These are phyloP conservation scores for Cyathus striatus DNA, from an alignment of 768 basidiomycete genomes.

Conservation along the genomic window DNA sequence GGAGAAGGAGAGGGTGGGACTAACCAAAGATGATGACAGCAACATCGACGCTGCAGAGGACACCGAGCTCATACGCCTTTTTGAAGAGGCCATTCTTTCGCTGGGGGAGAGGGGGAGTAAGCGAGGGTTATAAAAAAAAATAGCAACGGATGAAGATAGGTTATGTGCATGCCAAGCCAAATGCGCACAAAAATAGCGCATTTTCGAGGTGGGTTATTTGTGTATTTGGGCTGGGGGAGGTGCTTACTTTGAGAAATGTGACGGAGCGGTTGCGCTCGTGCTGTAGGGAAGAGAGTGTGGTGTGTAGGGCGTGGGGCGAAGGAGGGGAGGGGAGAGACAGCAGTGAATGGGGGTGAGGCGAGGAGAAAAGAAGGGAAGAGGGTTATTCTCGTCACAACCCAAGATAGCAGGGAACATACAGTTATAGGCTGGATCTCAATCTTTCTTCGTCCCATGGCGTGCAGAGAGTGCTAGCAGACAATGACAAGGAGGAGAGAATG, in stretches of 20 bases:
- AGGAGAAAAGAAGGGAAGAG: conserved; percentile 6
- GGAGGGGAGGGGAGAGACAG: background rate
- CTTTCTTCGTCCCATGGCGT: conserved; percentile 58
- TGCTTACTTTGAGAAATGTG: conserved; percentile 80
- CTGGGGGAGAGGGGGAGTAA: conserved; percentile 30
- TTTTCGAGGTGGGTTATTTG: conserved; percentile 26
- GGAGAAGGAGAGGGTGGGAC: conserved; percentile 3
- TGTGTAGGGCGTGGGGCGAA: background rate
- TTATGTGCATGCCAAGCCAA: conserved; percentile 36
- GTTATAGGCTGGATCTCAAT: conserved; percentile 80
- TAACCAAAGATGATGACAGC: conserved; percentile 79
- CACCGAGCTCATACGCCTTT: conserved; percentile 88
- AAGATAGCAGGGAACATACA: conserved; percentile 37
- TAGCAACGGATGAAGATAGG: conserved; percentile 30
- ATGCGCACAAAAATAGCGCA: conserved; percentile 60
- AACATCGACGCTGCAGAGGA: conserved; percentile 84
- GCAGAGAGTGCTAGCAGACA: background rate
- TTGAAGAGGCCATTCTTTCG: conserved; percentile 90
- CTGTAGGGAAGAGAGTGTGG: conserved; percentile 41
- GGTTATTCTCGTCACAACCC: no score
- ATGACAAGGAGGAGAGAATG: background rate
- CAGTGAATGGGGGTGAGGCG: background rate
- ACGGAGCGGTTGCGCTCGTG: conserved; percentile 90
- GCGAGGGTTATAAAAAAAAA: conserved; percentile 13
- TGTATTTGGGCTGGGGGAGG: conserved; percentile 11